Conservation (phyloP, 2,329 filamentous ascomycete genomes). For the Ophiostoma triangulosporum region DNA sequence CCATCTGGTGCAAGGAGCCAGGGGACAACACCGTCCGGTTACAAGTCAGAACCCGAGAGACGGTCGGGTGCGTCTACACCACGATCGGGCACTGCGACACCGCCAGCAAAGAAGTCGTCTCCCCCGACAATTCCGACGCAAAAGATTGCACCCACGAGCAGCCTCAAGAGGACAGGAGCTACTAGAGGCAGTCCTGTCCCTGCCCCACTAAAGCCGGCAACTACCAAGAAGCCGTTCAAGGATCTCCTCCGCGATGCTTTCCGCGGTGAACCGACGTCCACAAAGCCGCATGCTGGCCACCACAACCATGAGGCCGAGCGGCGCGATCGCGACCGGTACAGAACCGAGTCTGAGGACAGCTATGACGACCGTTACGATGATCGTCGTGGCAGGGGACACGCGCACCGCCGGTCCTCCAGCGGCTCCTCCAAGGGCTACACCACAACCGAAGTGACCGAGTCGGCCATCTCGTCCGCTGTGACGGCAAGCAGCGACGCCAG, state of each 20-base stretch:
- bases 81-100: neutral
- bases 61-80: neutral
- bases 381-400: conserved; percentile 9
- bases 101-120: neutral
- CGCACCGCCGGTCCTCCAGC: conserved; percentile 18
- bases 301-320: conserved; percentile 24
- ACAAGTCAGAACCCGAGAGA: neutral
- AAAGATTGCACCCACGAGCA: conserved; percentile 12
- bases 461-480: conserved; percentile 18
- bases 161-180: conserved; percentile 42
- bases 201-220: conserved; percentile 29
- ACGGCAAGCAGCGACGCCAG: conserved; percentile 13
- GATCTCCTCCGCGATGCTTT: conserved; percentile 50
- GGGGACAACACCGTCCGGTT: neutral
- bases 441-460: conserved; percentile 14
- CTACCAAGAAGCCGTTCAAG: conserved; percentile 36
- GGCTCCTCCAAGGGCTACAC: conserved; percentile 19
- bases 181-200: conserved; percentile 37
- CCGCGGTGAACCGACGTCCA: conserved; percentile 40
- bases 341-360: neutral
- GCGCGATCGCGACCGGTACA: conserved; percentile 11
- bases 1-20: conserved; percentile 4
- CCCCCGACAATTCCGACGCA: conserved; percentile 19
- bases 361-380: conserved; percentile 13
- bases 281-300: conserved; percentile 32